phyloP scores from a whole-genome alignment of 2,329 filamentous ascomycete genomes.

The Monosporascus sp. region DNA sequence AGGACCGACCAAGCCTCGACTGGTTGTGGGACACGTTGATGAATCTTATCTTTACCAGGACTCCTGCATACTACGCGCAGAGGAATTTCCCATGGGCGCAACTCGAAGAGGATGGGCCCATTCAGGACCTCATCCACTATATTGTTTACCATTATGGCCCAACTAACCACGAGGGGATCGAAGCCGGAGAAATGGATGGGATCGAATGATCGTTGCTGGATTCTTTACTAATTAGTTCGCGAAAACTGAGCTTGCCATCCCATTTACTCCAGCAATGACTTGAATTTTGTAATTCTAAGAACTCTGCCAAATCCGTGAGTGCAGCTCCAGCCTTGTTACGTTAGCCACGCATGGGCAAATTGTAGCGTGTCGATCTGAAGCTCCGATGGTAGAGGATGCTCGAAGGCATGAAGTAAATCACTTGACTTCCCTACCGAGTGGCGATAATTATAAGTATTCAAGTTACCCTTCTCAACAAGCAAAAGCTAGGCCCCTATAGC shows the following conservation, averaged over 20 bases:
- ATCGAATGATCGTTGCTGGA: too few relatives aligned
- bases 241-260: too few relatives aligned
- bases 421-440: conserved; percentile 22
- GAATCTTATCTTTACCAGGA: not conserved
- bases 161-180: too few relatives aligned
- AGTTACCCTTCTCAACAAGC: conserved; percentile 27
- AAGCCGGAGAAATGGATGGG: too few relatives aligned
- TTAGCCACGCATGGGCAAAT: conserved; percentile 48
- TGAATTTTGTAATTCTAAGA: too few relatives aligned
- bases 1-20: conserved; percentile 19
- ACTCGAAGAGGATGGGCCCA: too few relatives aligned
- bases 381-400: conserved; percentile 16
- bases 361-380: conserved; percentile 13
- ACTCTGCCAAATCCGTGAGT: too few relatives aligned
- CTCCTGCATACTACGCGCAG: not conserved
- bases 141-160: too few relatives aligned
- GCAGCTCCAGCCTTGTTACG: conserved; percentile 10
- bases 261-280: too few relatives aligned
- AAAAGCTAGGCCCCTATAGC: conserved; percentile 26
- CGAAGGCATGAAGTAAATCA: conserved; percentile 25
- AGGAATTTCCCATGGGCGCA: conserved; percentile 8
- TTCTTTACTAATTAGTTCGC: too few relatives aligned
- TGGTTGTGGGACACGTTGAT: not conserved
- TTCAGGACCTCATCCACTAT: too few relatives aligned
- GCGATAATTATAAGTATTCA: conserved; percentile 25